Conservation (phyloP, 495 filamentous ascomycete species). For the Trichoderma asperelloides region DNA sequence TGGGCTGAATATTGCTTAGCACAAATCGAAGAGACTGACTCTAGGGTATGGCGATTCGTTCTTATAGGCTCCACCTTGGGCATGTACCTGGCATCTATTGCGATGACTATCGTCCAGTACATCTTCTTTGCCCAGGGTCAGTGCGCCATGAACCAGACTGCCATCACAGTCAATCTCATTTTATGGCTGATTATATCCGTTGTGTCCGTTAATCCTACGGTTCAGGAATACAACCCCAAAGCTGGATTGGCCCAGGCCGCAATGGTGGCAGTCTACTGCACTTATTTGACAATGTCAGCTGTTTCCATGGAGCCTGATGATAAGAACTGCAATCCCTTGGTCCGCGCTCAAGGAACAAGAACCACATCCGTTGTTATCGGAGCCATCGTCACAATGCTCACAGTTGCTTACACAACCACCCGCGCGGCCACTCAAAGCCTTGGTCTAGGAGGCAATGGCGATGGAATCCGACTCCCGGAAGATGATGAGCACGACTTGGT, state of each 20-base stretch:
- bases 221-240: conserved; percentile 88
- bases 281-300: conserved; percentile 95
- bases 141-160: conserved; percentile 89
- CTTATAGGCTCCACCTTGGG: conserved; percentile 85
- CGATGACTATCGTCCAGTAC: conserved; percentile 95
- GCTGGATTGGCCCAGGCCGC: conserved; percentile 93
- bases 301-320: conserved; percentile 95
- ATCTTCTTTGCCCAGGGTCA: conserved; percentile 80
- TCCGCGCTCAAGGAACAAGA: conserved; percentile 82
- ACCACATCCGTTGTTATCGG: conserved; percentile 84
- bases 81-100: conserved; percentile 85
- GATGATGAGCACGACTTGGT: conserved; percentile 78
- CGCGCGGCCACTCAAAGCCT: conserved; percentile 91
- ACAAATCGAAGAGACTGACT: conserved; percentile 87
- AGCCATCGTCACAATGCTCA: conserved; percentile 92
- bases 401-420: conserved; percentile 94
- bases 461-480: conserved; percentile 52
- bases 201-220: conserved; percentile 78
- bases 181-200: conserved; percentile 73
- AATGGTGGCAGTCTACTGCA: conserved; percentile 97
- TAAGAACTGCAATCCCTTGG: conserved; percentile 82
- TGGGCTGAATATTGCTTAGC: conserved; percentile 94
- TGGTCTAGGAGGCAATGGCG: conserved; percentile 57
- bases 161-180: conserved; percentile 71
- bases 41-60: conserved; percentile 70